phyloP scores from a whole-genome alignment of 129 eudicot genomes.

The Flaveria trinervia region DNA sequence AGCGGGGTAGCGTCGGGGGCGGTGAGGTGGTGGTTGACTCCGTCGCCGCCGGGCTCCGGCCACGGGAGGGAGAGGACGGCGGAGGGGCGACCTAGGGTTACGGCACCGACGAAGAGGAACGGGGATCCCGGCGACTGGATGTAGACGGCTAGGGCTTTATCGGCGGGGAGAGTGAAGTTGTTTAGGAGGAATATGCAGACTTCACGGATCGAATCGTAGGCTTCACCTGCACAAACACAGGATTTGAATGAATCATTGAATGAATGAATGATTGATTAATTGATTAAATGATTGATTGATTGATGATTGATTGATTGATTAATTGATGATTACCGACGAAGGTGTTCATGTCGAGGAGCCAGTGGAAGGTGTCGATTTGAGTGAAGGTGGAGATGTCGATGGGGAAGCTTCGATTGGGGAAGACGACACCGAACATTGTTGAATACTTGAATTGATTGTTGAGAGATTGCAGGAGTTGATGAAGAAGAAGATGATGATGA shows the following conservation, averaged over 20 bases:
- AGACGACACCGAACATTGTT: constrained; percentile 78
- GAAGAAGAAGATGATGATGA: not conserved
- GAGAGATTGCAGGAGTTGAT: not conserved
- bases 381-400: constrained; percentile 87
- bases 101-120: constrained; percentile 77
- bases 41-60: constrained; percentile 71
- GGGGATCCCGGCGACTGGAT: constrained; percentile 90
- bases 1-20: constrained; percentile 59
- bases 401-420: constrained; percentile 93
- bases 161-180: constrained; percentile 80
- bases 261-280: not conserved
- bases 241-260: not conserved
- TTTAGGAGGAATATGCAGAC: constrained; percentile 77
- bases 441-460: not conserved
- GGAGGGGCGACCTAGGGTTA: constrained; percentile 73
- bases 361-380: constrained; percentile 91
- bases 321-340: constrained; percentile 55
- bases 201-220: constrained; percentile 72
- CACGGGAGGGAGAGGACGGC: constrained; percentile 78
- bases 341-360: constrained; percentile 95
- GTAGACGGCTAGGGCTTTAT: constrained; percentile 89
- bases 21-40: constrained; percentile 37
- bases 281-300: not conserved
- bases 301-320: not conserved
- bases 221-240: constrained; percentile 50